phyloP scores from a whole-genome alignment of 2,329 filamentous ascomycete species.

The Tolypocladium tropicale region DNA sequence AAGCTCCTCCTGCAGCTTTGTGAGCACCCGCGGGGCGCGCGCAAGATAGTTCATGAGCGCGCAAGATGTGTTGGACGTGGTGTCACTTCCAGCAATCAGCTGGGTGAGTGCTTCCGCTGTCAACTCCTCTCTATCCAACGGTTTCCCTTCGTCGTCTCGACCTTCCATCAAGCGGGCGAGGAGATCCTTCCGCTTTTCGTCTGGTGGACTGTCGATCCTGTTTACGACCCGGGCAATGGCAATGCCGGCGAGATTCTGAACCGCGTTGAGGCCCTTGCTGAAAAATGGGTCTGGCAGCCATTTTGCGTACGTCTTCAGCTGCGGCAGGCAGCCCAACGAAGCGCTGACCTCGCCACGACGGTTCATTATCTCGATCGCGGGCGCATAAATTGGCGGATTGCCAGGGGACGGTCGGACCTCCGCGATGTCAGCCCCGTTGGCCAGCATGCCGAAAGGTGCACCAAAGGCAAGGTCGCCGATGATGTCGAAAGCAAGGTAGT shows the following conservation, averaged over 20 bases:
- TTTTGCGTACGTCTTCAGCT: constrained; percentile 68
- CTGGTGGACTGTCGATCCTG: constrained; percentile 58
- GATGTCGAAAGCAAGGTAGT: constrained; percentile 44
- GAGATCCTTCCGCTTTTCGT: constrained; percentile 63
- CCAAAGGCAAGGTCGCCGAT: constrained; percentile 41
- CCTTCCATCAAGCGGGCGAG: constrained; percentile 79
- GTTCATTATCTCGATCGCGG: constrained; percentile 82
- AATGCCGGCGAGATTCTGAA: constrained; percentile 76
- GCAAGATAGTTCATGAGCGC: constrained; percentile 71
- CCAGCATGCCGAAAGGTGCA: constrained; percentile 56
- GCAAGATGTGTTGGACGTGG: constrained; percentile 71
- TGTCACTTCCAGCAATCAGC: constrained; percentile 71
- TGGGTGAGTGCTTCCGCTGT: constrained; percentile 86
- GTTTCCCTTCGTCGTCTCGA: constrained; percentile 67
- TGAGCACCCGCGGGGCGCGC: constrained; percentile 57
- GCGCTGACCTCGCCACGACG: constrained; percentile 78
- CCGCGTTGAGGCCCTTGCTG: constrained; percentile 59
- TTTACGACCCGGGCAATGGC: constrained; percentile 72
- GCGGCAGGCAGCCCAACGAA: constrained; percentile 64
- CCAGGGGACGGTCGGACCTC: constrained; percentile 57
- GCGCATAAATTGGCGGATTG: constrained; percentile 54
- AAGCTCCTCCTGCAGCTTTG: constrained; percentile 65
- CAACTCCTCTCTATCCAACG: constrained; percentile 66
- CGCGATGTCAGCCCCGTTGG: constrained; percentile 63
- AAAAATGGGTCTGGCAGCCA: constrained; percentile 80